A percentile compares a stretch with the other conserved stretches of the same genome.
Conservation (phyloP, 371 early-diverging fungal species). For the Chytridium lagenaria region DNA sequence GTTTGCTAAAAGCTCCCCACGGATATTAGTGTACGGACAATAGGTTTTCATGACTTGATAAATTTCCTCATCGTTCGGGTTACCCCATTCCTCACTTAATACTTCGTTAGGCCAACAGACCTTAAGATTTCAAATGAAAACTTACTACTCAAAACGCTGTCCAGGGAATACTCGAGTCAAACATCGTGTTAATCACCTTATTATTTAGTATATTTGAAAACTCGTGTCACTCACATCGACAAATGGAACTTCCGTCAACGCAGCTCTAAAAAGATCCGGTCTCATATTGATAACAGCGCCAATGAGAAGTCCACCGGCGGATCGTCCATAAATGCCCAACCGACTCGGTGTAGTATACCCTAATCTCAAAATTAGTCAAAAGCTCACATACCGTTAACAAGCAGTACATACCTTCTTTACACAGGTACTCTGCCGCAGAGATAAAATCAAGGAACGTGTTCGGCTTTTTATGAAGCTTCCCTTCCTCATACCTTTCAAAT, state of each 20-base stretch:
- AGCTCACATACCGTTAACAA: background rate
- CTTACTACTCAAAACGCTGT: constrained; percentile 60
- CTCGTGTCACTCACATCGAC: constrained; percentile 43
- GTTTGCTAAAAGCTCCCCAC: background rate
- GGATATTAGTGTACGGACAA: constrained; percentile 62
- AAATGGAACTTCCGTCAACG: constrained; percentile 63
- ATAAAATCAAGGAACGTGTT: constrained; percentile 46
- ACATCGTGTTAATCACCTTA: constrained; percentile 53
- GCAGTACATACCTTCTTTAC: constrained; percentile 22
- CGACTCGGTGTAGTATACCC: constrained; percentile 39
- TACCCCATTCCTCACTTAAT: constrained; percentile 59
- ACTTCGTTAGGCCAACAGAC: background rate
- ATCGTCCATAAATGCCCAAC: constrained; percentile 54
- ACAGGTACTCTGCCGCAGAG: constrained; percentile 42
- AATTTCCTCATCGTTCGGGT: constrained; percentile 48
- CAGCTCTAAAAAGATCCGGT: constrained; percentile 38
- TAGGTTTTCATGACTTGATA: constrained; percentile 56
- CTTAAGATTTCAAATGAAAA: background rate
- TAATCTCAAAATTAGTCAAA: background rate
- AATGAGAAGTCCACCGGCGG: constrained; percentile 63
- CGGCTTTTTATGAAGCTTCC: constrained; percentile 36
- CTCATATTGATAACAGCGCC: constrained; percentile 43
- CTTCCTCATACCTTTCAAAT: constrained; percentile 42
- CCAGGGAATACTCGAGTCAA: constrained; percentile 60
- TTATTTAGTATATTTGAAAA: background rate